Evolutionary conservation across 352 stramenopile genomes (phyloP).

Genomic region (Globisporangium canariense): DNA sequence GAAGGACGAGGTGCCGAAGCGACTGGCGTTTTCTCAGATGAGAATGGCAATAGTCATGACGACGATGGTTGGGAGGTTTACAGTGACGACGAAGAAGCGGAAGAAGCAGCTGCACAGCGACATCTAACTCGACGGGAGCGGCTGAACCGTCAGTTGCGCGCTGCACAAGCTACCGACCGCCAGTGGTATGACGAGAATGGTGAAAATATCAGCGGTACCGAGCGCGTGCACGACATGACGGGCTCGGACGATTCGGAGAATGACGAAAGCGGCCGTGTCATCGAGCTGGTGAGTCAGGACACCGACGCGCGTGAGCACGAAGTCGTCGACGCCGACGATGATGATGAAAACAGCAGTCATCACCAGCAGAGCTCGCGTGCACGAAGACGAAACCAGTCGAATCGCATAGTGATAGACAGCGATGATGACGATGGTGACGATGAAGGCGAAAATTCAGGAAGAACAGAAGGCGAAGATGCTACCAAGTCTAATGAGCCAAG

Average conservation of each 20-base stretch:
- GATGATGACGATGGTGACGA: constrained; percentile 40
- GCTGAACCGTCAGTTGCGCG: background rate
- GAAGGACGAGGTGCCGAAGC: constrained; percentile 20
- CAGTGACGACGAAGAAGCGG: constrained; percentile 37
- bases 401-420: constrained; percentile 23
- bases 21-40: constrained; percentile 27
- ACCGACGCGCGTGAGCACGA: constrained; percentile 2
- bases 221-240: constrained; percentile 11
- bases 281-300: constrained; percentile 17
- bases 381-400: constrained; percentile 9
- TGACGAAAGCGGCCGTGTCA: background rate
- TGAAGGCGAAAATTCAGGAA: background rate
- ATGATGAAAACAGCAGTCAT: background rate
- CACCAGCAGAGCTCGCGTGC: background rate
- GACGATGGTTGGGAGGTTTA: constrained; percentile 19
- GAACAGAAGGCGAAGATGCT: constrained; percentile 11
- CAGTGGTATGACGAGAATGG: constrained; percentile 5
- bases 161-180: background rate
- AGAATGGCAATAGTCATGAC: constrained; percentile 14
- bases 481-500: constrained; percentile 5
- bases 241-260: constrained; percentile 2
- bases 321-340: background rate
- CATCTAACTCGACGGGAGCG: background rate
- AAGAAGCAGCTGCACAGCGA: constrained; percentile 22
- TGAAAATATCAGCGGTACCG: background rate